Percentiles rank a stretch among this genome's conserved stretches.
phyloP scores from a whole-genome alignment of 2,329 filamentous ascomycete species.

The Paraconiothyrium brasiliense region DNA sequence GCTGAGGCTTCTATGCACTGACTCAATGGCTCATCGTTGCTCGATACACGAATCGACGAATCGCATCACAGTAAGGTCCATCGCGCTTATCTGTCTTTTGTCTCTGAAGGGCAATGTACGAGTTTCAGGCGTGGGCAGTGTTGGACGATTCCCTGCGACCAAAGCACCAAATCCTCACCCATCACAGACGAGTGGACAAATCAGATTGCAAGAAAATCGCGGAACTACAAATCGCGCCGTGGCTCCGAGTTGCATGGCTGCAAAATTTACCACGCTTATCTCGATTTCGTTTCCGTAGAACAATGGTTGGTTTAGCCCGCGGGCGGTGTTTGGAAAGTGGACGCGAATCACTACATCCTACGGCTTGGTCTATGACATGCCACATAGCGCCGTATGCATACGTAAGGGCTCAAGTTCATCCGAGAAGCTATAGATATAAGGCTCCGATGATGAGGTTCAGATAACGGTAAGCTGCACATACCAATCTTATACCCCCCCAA shows the following conservation, averaged over 20 bases:
- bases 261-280: background rate
- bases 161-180: background rate
- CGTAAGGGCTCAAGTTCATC: background rate
- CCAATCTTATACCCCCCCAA: constrained; percentile 2
- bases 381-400: background rate
- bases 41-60: constrained; percentile 1
- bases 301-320: background rate
- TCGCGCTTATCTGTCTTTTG: constrained; percentile 3
- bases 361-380: constrained; percentile 6
- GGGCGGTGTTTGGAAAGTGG: background rate
- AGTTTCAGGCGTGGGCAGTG: background rate
- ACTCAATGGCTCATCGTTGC: background rate
- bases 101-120: background rate
- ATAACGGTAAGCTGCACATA: constrained; percentile 10
- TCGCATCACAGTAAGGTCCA: background rate
- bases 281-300: background rate
- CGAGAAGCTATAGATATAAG: constrained; percentile 1
- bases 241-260: background rate
- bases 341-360: background rate
- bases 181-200: background rate
- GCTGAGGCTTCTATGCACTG: constrained; percentile 1
- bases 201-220: background rate
- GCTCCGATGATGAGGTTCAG: background rate
- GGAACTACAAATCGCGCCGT: background rate
- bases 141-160: background rate